Conservation (phyloP, 208 protist species). For the Crithidia thermophila region DNA sequence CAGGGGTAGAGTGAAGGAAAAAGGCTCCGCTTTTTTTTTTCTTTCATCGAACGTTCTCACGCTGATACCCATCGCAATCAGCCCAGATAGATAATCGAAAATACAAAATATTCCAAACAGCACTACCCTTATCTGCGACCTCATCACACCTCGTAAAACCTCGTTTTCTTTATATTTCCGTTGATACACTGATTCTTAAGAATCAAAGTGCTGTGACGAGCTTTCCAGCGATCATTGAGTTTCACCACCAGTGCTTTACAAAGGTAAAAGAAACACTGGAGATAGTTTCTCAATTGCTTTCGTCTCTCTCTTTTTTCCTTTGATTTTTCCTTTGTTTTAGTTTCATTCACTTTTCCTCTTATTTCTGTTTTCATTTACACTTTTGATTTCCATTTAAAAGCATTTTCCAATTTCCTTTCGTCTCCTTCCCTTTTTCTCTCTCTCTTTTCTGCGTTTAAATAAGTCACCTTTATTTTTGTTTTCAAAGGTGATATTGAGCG, state of each 20-base stretch:
- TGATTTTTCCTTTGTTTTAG: neutral
- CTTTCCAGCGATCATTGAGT: neutral
- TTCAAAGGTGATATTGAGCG: constrained; percentile 14
- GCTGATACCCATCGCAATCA: too few relatives aligned
- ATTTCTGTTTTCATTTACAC: neutral
- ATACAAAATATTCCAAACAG: too few relatives aligned
- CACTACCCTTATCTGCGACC: neutral
- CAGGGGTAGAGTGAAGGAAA: neutral
- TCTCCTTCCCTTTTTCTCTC: constrained; percentile 12
- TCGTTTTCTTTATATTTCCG: neutral
- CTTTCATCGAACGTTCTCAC: neutral
- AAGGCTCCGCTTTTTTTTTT: neutral
- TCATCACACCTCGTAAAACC: neutral
- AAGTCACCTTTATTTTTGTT: constrained; percentile 11
- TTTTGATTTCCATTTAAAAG: neutral
- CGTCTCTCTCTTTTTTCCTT: constrained; percentile 1
- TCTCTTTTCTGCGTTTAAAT: constrained; percentile 30
- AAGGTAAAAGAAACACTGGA: neutral
- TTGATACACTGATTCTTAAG: too few relatives aligned
- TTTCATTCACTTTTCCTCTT: neutral
- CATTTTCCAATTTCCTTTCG: neutral
- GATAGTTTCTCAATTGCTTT: neutral
- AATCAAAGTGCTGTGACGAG: constrained; percentile 9
- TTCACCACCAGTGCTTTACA: constrained; percentile 9
- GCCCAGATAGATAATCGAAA: too few relatives aligned